Percentiles rank a stretch among this genome's conserved stretches.
Conservation (phyloP, 1,284 basidiomycete genomes). For the Rhizopogon hawkerae region DNA sequence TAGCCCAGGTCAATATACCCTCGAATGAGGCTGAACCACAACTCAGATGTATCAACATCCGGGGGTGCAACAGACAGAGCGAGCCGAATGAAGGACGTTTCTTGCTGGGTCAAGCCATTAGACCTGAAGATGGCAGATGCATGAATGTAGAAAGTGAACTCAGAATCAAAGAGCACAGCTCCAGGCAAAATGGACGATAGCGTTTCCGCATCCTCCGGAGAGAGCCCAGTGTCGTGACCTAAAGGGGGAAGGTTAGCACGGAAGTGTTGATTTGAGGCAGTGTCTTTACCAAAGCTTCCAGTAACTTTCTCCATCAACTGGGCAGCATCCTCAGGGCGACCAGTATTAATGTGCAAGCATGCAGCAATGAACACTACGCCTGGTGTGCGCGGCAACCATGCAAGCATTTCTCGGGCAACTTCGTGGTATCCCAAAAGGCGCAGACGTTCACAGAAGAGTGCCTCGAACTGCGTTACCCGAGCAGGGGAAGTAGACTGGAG, state of each 20-base stretch:
- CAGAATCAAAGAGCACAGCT: slow-evolving; percentile 46
- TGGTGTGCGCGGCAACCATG: slow-evolving; percentile 69
- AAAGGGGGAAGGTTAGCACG: slow-evolving; percentile 10
- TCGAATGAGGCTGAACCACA: slow-evolving; percentile 77
- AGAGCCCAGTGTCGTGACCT: slow-evolving; percentile 49
- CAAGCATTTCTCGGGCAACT: slow-evolving; percentile 56
- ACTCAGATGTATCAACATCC: slow-evolving; percentile 46
- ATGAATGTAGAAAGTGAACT: slow-evolving; percentile 73
- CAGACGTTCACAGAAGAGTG: slow-evolving; percentile 63
- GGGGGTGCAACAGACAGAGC: slow-evolving; percentile 63
- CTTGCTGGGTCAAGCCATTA: slow-evolving; percentile 46
- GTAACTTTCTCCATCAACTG: slow-evolving; percentile 68
- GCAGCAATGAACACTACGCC: slow-evolving; percentile 70
- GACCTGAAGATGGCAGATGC: slow-evolving; percentile 66
- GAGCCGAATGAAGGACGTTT: slow-evolving; percentile 67
- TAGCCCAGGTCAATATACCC: slow-evolving; percentile 63
- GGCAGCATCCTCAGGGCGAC: slow-evolving; percentile 68
- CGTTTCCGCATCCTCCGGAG: slow-evolving; percentile 55
- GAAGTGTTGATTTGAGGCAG: slow-evolving; percentile 1
- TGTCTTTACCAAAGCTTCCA: slow-evolving; percentile 62
- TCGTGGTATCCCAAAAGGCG: slow-evolving; percentile 57
- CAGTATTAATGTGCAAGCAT: slow-evolving; percentile 60
- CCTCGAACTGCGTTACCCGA: slow-evolving; percentile 57
- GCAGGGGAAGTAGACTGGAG: slow-evolving; percentile 58
- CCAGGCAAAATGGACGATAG: slow-evolving; percentile 56